Evolutionary conservation across 495 filamentous ascomycete genomes (phyloP).

Genomic region (Barbatosphaeria neglecta): DNA sequence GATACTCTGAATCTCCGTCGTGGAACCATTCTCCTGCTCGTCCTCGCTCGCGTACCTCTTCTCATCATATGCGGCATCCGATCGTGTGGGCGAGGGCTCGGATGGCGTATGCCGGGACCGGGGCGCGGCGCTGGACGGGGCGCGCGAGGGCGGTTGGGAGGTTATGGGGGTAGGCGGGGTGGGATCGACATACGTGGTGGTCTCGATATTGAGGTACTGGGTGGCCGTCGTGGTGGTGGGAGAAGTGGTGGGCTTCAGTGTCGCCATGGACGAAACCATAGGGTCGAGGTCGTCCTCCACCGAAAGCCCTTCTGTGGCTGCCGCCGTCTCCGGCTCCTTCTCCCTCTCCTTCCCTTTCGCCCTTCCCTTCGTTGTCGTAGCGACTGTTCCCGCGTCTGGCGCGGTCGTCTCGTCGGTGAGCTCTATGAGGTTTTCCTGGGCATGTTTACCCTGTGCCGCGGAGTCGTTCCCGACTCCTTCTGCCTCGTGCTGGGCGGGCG

Average conservation of each 20-base stretch:
- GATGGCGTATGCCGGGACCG: slow-evolving; percentile 16
- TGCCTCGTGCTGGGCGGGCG: neutral
- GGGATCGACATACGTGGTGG: slow-evolving; percentile 47
- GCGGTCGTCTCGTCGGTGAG: neutral
- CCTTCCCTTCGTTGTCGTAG: neutral
- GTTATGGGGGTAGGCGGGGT: slow-evolving; percentile 47
- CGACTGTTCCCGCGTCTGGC: neutral
- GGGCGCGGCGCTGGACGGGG: slow-evolving; percentile 30
- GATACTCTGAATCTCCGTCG: slow-evolving; percentile 86
- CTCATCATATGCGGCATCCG: slow-evolving; percentile 42
- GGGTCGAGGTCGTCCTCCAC: slow-evolving; percentile 18
- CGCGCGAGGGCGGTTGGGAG: slow-evolving; percentile 37
- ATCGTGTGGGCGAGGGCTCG: slow-evolving; percentile 46
- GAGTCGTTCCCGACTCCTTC: neutral
- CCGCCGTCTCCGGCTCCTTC: slow-evolving; percentile 1
- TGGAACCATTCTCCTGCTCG: slow-evolving; percentile 54
- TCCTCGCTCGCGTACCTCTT: slow-evolving; percentile 40
- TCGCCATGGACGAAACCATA: slow-evolving; percentile 42
- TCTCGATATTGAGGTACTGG: slow-evolving; percentile 29
- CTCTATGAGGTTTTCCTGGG: neutral
- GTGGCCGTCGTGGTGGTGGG: slow-evolving; percentile 17
- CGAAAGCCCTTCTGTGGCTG: neutral
- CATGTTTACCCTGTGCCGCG: neutral
- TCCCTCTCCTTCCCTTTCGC: neutral
- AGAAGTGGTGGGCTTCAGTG: slow-evolving; percentile 31